phyloP scores from a whole-genome alignment of 2,329 filamentous ascomycete genomes.

The Colletotrichum kahawae region DNA sequence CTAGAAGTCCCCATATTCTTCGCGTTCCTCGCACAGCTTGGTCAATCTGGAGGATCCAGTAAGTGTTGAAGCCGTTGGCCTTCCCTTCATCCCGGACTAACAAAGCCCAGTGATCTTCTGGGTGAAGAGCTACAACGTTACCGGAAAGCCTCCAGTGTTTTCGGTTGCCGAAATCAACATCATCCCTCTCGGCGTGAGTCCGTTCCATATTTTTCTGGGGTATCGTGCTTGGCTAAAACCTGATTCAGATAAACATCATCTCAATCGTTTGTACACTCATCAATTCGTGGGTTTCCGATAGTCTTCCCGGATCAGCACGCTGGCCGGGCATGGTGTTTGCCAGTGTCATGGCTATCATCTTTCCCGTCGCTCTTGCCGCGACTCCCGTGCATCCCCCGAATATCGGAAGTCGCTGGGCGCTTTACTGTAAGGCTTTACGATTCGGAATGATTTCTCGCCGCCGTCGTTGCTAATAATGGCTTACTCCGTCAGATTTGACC shows the following conservation, averaged over 20 bases:
- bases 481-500: conserved; percentile 22
- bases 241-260: conserved; percentile 27
- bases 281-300: conserved; percentile 31
- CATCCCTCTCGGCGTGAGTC: conserved; percentile 29
- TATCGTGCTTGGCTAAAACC: not conserved
- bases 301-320: conserved; percentile 25
- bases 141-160: conserved; percentile 23
- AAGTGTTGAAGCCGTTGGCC: not conserved
- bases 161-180: conserved; percentile 31
- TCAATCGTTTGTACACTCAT: conserved; percentile 25
- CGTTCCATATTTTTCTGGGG: not conserved
- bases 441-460: not conserved
- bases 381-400: conserved; percentile 28
- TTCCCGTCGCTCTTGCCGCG: conserved; percentile 26
- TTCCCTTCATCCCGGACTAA: not conserved
- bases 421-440: conserved; percentile 25
- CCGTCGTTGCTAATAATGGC: not conserved
- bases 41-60: conserved; percentile 29
- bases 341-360: conserved; percentile 27
- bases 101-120: conserved; percentile 29
- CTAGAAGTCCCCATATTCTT: conserved; percentile 27
- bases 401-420: conserved; percentile 24
- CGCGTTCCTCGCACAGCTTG: conserved; percentile 24
- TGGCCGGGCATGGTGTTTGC: conserved; percentile 33
- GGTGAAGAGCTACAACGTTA: conserved; percentile 31